These are phyloP conservation scores for Medicago truncatula DNA, from an alignment of 306 rosid genomes.

Conservation along the genomic window MtrunA17r5.0-ANR NC_053043.1:12298001-12298500, in stretches of 20 bases:
- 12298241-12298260: constrained; percentile 92
- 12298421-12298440: constrained; percentile 95
- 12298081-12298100: constrained; percentile 1
- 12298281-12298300: constrained; percentile 15
- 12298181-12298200: constrained; percentile 96
- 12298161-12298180: constrained; percentile 92
- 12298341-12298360: constrained; percentile 87
- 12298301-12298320: background rate
- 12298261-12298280: constrained; percentile 5
- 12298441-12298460: constrained; percentile 84
- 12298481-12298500: background rate
- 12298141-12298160: constrained; percentile 72
- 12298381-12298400: constrained; percentile 83
- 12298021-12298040: no score
- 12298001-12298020: no score
- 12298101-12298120: constrained; percentile 9
- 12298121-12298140: constrained; percentile 50
- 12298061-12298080: no score
- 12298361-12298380: constrained; percentile 93
- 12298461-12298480: constrained; percentile 32
- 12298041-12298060: no score
- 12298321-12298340: constrained; percentile 34
- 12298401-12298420: constrained; percentile 94
- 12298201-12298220: constrained; percentile 89
- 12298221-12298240: constrained; percentile 80